Conservation (phyloP, 345 rosid species). For the Dovyalis caffra region DNA sequence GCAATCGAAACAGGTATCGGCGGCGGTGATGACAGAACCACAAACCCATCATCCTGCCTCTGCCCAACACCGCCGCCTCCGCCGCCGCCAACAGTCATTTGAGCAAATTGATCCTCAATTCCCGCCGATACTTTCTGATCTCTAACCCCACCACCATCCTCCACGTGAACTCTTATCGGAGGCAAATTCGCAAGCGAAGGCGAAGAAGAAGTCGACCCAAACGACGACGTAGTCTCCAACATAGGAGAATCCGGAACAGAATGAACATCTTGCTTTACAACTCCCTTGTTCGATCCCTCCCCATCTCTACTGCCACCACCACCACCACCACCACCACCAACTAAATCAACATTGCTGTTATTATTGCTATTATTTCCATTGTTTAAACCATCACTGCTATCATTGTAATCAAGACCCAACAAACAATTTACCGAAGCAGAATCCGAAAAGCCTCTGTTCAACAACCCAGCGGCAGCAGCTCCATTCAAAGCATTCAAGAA, state of each 20-base stretch:
- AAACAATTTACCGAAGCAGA: constrained; percentile 69
- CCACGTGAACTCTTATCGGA: constrained; percentile 77
- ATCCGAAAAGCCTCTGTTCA: constrained; percentile 72
- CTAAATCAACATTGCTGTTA: constrained; percentile 30
- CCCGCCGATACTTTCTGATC: constrained; percentile 57
- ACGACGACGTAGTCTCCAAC: constrained; percentile 84
- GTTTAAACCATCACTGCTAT: constrained; percentile 13
- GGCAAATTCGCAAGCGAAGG: constrained; percentile 87
- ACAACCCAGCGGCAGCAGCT: constrained; percentile 34
- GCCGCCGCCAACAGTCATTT: constrained; percentile 40
- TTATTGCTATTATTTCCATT: background rate
- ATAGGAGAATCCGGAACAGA: constrained; percentile 93
- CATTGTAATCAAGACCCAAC: constrained; percentile 68
- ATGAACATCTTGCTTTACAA: constrained; percentile 47
- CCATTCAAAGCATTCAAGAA: constrained; percentile 78
- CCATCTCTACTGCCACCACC: constrained; percentile 24
- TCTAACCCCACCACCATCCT: constrained; percentile 40
- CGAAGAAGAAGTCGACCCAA: constrained; percentile 90
- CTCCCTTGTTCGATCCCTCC: constrained; percentile 26
- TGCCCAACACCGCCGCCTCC: constrained; percentile 20
- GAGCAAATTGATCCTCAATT: constrained; percentile 84
- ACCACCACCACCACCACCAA: constrained; percentile 10
- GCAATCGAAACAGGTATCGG: constrained; percentile 45
- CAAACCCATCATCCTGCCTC: constrained; percentile 52
- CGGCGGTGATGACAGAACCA: constrained; percentile 54